A percentile compares a stretch with the other conserved stretches of the same genome.
phyloP scores from a whole-genome alignment of 1,284 basidiomycete species.

The Sparassis latifolia region DNA sequence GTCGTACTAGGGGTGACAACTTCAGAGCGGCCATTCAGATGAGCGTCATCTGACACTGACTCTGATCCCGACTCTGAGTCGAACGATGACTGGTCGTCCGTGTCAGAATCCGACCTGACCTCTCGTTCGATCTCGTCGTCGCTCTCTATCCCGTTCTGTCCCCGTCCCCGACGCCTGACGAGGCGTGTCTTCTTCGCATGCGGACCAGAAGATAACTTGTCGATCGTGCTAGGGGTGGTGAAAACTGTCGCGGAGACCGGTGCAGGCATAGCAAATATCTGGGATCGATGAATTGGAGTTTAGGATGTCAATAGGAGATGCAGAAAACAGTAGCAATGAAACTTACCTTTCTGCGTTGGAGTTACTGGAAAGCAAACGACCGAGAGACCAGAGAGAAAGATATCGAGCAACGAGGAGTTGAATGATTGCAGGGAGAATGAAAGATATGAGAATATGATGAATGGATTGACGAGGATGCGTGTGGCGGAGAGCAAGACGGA shows the following conservation, averaged over 20 bases:
- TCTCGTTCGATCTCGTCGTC: constrained; percentile 72
- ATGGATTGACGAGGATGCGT: neutral
- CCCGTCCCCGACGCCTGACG: constrained; percentile 47
- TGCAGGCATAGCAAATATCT: constrained; percentile 13
- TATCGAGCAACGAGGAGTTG: neutral
- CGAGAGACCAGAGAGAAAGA: neutral
- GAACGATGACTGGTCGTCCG: constrained; percentile 50
- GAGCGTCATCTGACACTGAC: constrained; percentile 54
- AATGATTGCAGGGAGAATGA: neutral
- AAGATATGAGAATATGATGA: neutral
- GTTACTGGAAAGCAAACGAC: neutral
- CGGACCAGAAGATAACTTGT: constrained; percentile 13
- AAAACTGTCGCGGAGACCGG: constrained; percentile 10
- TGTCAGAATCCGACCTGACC: constrained; percentile 55
- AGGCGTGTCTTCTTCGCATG: constrained; percentile 30
- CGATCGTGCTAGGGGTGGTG: constrained; percentile 10
- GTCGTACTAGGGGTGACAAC: constrained; percentile 59
- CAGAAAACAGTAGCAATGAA: neutral
- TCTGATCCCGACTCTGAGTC: constrained; percentile 64
- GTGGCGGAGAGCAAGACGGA: neutral
- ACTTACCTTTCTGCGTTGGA: neutral
- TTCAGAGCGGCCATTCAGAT: constrained; percentile 41
- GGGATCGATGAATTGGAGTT: neutral
- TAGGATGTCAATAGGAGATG: neutral
- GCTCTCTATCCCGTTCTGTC: constrained; percentile 48